Evolutionary conservation across 805 yeast genomes (phyloP), one percentile per base, ranked within the genome.

Genomic region (Sugiyamaella lignohabitans): DNA sequence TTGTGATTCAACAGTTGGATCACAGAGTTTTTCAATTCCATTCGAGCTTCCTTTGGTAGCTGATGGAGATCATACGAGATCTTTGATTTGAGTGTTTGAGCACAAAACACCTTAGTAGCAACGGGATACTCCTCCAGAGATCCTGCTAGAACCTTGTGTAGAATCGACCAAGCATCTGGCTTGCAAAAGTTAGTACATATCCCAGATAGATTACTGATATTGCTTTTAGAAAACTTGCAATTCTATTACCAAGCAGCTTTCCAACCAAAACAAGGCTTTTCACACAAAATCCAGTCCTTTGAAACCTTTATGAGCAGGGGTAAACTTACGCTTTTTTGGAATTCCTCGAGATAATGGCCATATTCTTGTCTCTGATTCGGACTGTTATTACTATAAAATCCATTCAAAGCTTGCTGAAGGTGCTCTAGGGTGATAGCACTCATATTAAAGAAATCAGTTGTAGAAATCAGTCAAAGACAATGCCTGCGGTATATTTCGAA

Each of bases 1-100:
- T 72, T 79, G 16, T 68, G 62, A 10, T 72, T 62, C 49, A 87
- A 62, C 40, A 87, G 69, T 8, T 72, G 68, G 23, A 93, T 65
- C 40, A 89, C 60, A 1, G 88, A 77, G 47, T 78, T 76, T 59
- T 87, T 86, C 49, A 93, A 72, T n/a, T 73, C 75, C 16, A 66
- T 56, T 43, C 80, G 65, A n/a, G 79, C 70, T 3, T 72, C 75
- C 20, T 65, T 70, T 0, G 87, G 85, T 3, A 93, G 66, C 64
- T 93, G 98, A 45, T 74, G 70, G 53, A 91, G 70, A 65, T 93
- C 98, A 63, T 86, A 89, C 10, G 85, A 84, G 43, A 87, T 76
- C 57, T 76, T 46, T 38, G 89, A 81, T 52, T 96, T 72, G 51
- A 93, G 67, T 0, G 98, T 93, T 63, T 94, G 98, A 0, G 97